A percentile compares a stretch with the other conserved stretches of the same genome.
These are phyloP conservation scores for Fragaria iinumae DNA, from an alignment of 306 rosid genomes.

Conservation along the genomic window DNA sequence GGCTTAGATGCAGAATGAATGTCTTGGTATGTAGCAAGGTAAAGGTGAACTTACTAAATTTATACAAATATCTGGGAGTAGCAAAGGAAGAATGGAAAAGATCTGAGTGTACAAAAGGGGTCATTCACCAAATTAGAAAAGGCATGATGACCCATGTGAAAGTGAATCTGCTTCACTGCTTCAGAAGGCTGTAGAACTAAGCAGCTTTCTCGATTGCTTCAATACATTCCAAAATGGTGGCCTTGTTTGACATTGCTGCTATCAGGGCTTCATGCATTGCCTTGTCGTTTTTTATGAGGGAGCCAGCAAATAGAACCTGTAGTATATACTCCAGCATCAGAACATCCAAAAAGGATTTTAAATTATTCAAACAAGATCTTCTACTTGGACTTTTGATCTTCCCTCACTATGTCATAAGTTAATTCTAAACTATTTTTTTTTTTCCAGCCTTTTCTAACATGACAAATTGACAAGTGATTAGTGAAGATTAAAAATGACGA, in stretches of 20 bases:
- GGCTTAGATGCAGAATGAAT: not conserved
- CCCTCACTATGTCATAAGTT: not conserved
- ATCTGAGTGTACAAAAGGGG: not conserved
- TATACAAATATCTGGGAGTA: not conserved
- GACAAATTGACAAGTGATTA: not conserved
- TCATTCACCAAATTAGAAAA: not conserved
- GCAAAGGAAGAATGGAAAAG: constrained; percentile 4
- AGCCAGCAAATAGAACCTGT: constrained; percentile 81
- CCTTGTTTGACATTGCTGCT: constrained; percentile 62
- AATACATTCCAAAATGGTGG: constrained; percentile 71
- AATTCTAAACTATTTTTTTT: not conserved
- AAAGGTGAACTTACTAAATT: not conserved
- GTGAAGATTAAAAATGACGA: not conserved
- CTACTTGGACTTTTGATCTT: not conserved
- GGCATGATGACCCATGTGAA: constrained; percentile 3
- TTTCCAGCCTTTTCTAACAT: not conserved
- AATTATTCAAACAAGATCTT: not conserved
- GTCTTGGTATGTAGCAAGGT: not conserved
- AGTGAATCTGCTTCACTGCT: not conserved
- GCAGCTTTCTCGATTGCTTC: constrained; percentile 72
- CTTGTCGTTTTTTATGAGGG: constrained; percentile 78
- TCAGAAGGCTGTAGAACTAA: constrained; percentile 18
- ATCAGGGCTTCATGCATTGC: constrained; percentile 63
- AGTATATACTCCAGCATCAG: not conserved
- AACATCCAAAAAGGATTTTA: not conserved